Base-by-base conservation (phyloP, 1,284 basidiomycete species). In the Cutaneotrichosporon dermatis region DNA sequence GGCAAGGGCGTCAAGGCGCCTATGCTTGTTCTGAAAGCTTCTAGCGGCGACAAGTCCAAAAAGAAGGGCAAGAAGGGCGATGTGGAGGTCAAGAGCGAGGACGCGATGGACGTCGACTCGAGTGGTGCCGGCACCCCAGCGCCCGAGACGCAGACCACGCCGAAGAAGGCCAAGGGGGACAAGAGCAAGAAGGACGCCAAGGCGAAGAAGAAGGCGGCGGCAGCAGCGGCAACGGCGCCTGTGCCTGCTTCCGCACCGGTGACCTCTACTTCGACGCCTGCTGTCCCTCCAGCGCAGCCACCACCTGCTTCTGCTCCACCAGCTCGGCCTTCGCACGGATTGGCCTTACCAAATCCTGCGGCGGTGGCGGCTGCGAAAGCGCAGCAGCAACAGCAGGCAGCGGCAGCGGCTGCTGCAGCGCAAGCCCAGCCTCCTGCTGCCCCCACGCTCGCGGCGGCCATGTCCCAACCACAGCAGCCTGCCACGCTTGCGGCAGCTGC, bases 1-100 rank as follows among this genome's bases (percentile, higher is more conserved):
- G 61, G 54, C 4, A 63, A 61, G 59, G 57, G 54, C 6, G 59
- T 55, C 53, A 69, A 69, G 61, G 57, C 58, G 12, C 64, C 60
- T 3, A 61, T 58, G n/a, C 55, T 65, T 6, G 64, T 62, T 36
- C 57, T 59, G 57, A 57, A 66, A 51, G 34, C 57, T 54, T 56
- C 61, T 7, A 53, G 8, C n/a, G 39, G 39, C 35, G 25, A 25
- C 25, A 25, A 25, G 25, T 25, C 25, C 25, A 45, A 51, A 10
- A 62, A 62, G 39, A 58, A 58, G 50, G 41, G 55, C 37, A 60
- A 64, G 55, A 55, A 53, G 48, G 39, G 36, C 16, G 51, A 44
- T 9, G 37, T 25, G 42, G 49, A 48, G 55, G 48, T 48, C 43
- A 54, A 59, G 57, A 16, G 45, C 51, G 66, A 63, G 13, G 58